Base-by-base conservation (phyloP, 805 yeast genomes). In the Cyberlindnera samutprakarnensis region DNA sequence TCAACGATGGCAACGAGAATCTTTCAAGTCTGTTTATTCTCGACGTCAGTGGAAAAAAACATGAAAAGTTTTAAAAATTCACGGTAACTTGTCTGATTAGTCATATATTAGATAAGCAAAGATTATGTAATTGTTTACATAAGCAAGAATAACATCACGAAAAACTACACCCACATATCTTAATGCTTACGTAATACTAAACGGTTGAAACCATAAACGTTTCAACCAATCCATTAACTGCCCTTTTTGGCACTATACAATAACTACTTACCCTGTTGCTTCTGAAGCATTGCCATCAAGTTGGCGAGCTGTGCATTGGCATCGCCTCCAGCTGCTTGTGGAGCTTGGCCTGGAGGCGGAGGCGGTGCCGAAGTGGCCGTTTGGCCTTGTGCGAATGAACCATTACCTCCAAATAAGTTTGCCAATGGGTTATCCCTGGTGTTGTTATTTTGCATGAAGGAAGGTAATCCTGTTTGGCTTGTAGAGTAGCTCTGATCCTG, bases 391-490 rank as follows among this genome's bases (percentile, higher is more conserved):
- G 40, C 40, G 15, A 22, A 31, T 12, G 19, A 24, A 13, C 30
- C 41, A 13, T 14, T 31, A 37, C 44, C 52, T 17, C 39, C 53
- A 43, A 69, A 69, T 41, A 69, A 59, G n/a, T 69, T 68, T 28
- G 65, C 62, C 46, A 71, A 64, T 32, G 74, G 75, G 42, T 69
- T 68, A 13, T 57, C 53, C 21, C 64, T 68, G 38, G 52, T 59
- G 30, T 56, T 50, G 52, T 59, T 53, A 22, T 51, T 45, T 22
- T 59, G 60, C 49, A 57, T 54, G 32, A 50, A 43, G 2, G 50
- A 44, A 8, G 58, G 57, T 14, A 47, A 15, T 18, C 26, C 35
- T 3, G 45, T 37, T n/a, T 39, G 36, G 18, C 41, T 45, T 33
- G 50, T 56, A 26, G 50, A 45, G 33, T 46, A 51, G 13, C 40